phyloP scores from a whole-genome alignment of 2,329 filamentous ascomycete species.

The Aspergillus floridensis region DNA sequence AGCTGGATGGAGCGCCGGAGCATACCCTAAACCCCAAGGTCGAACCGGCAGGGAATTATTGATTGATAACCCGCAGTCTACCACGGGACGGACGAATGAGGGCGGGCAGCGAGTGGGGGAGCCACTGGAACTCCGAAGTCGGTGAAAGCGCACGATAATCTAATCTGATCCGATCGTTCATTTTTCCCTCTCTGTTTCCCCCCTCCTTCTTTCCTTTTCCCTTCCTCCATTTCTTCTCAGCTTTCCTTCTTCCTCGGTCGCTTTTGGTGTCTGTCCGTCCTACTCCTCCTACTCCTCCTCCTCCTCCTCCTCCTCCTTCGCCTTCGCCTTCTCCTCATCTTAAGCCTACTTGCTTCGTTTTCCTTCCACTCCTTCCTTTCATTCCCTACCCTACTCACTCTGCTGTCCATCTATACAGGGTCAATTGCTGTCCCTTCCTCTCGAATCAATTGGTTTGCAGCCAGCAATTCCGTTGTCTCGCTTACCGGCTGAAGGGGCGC shows the following conservation, averaged over 20 bases:
- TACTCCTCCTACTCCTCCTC: background rate
- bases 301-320: background rate
- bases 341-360: background rate
- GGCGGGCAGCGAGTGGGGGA: background rate
- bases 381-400: conserved; percentile 1
- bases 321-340: conserved; percentile 3
- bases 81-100: conserved; percentile 11
- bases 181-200: conserved; percentile 13
- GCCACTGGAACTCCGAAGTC: conserved; percentile 21
- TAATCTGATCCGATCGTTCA: conserved; percentile 32
- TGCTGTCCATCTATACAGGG: background rate
- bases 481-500: conserved; percentile 32
- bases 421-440: background rate
- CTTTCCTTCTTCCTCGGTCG: conserved; percentile 9
- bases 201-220: conserved; percentile 1
- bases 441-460: background rate
- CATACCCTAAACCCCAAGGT: conserved; percentile 8
- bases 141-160: conserved; percentile 29
- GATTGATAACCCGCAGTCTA: conserved; percentile 19
- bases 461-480: conserved; percentile 22
- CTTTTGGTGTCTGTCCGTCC: background rate
- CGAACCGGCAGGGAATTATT: conserved; percentile 1
- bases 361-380: conserved; percentile 2
- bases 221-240: background rate
- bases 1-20: background rate